Percentiles rank a stretch among this genome's conserved stretches.
Evolutionary conservation across 306 rosid species (phyloP).

Genomic region (Abrus precatorius): DNA sequence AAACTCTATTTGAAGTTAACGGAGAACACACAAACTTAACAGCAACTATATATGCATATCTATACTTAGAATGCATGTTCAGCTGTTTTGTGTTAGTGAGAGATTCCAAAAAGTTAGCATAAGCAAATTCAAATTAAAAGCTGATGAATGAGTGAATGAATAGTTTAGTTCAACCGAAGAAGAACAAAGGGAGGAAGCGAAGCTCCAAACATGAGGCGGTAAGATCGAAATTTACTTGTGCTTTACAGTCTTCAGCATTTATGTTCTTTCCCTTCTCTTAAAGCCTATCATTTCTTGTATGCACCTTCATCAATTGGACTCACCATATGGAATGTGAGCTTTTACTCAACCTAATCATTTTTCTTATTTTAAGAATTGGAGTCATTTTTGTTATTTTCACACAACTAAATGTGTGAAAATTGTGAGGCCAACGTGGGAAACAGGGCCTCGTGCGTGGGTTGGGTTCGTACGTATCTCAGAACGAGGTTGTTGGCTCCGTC

Average conservation of each 20-base stretch:
- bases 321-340: background rate
- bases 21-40: too few relatives aligned
- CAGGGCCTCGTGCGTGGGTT: too few relatives aligned
- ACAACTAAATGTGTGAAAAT: too few relatives aligned
- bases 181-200: background rate
- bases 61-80: background rate
- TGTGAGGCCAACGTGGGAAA: too few relatives aligned
- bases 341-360: too few relatives aligned
- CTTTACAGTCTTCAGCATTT: background rate
- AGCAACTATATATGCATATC: too few relatives aligned
- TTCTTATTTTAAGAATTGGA: too few relatives aligned
- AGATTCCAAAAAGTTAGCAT: background rate
- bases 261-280: background rate
- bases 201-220: slow-evolving; percentile 3
- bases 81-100: background rate
- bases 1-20: too few relatives aligned
- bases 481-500: too few relatives aligned
- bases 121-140: background rate
- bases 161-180: background rate
- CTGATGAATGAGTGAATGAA: background rate
- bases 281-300: background rate
- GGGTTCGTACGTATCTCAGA: too few relatives aligned
- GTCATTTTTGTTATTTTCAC: too few relatives aligned
- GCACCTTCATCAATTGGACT: background rate
- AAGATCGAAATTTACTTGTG: background rate